A percentile compares a stretch with the other conserved stretches of the same genome.
Evolutionary conservation across 2,329 filamentous ascomycete genomes (phyloP).

Genomic region (Cladobotryum mycophilum): DNA sequence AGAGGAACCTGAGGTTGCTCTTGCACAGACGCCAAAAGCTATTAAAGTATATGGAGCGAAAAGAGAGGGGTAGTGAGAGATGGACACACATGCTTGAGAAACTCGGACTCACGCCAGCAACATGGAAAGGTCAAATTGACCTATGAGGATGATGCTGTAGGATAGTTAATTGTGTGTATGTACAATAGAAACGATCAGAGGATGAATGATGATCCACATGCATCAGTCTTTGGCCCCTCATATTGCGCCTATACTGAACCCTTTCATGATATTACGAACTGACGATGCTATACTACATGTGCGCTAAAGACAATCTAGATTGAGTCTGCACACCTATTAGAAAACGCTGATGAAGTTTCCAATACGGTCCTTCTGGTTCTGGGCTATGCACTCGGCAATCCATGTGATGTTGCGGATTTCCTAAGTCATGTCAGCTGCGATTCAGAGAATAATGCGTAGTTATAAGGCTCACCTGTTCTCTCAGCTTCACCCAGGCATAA

Average conservation of each 20-base stretch:
- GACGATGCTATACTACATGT: slow-evolving; percentile 39
- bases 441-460: neutral
- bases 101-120: slow-evolving; percentile 78
- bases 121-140: slow-evolving; percentile 82
- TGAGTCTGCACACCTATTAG: slow-evolving; percentile 37
- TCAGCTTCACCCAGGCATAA: slow-evolving; percentile 95
- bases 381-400: slow-evolving; percentile 99
- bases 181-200: slow-evolving; percentile 39
- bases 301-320: slow-evolving; percentile 23
- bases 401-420: slow-evolving; percentile 99
- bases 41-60: slow-evolving; percentile 76
- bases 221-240: slow-evolving; percentile 17
- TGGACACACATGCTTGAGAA: slow-evolving; percentile 83
- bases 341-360: slow-evolving; percentile 99
- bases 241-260: slow-evolving; percentile 27
- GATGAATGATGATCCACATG: slow-evolving; percentile 15
- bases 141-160: slow-evolving; percentile 33
- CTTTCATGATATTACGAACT: slow-evolving; percentile 32
- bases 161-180: slow-evolving; percentile 39
- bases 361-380: slow-evolving; percentile 98
- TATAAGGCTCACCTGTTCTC: slow-evolving; percentile 72
- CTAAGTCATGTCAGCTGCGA: slow-evolving; percentile 42
- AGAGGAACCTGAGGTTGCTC: slow-evolving; percentile 77
- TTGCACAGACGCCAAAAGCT: slow-evolving; percentile 87
- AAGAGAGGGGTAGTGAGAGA: slow-evolving; percentile 83